Conservation (phyloP, 1,139 yeast species). For the Protomyces pachydermus region DNA sequence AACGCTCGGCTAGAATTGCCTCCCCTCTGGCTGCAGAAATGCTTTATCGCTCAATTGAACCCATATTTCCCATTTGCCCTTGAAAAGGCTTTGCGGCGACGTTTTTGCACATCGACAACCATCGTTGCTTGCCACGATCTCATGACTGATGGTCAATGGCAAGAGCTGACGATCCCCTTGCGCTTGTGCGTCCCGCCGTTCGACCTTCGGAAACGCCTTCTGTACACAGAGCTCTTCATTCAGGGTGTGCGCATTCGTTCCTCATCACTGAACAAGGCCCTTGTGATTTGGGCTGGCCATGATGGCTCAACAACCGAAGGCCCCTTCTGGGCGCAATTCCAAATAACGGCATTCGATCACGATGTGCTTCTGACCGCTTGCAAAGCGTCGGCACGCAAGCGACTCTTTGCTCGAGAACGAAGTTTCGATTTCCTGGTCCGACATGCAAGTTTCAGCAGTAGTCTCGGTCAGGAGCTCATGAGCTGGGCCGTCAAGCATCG, state of each 20-base stretch:
- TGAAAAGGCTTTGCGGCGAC: slow-evolving; percentile 14
- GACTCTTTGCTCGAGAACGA: not conserved
- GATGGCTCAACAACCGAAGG: not conserved
- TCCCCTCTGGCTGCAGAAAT: slow-evolving; percentile 15
- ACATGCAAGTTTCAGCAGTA: not conserved
- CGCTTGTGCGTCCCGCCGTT: not conserved
- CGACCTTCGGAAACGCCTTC: not conserved
- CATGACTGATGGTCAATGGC: not conserved
- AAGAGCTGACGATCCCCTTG: slow-evolving; percentile 6
- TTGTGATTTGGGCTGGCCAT: not conserved
- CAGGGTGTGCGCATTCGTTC: slow-evolving; percentile 1
- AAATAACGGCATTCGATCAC: not conserved
- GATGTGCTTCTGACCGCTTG: slow-evolving; percentile 3
- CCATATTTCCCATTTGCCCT: slow-evolving; percentile 16
- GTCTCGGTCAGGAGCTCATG: slow-evolving; percentile 1
- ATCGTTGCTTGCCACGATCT: slow-evolving; percentile 1
- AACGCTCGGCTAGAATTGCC: not conserved
- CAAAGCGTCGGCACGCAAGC: not conserved
- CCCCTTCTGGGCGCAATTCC: not conserved
- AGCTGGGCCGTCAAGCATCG: not conserved
- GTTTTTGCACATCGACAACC: slow-evolving; percentile 13
- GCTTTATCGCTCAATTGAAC: slow-evolving; percentile 1
- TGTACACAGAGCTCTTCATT: slow-evolving; percentile 3
- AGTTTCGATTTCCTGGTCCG: slow-evolving; percentile 2
- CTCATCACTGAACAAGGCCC: slow-evolving; percentile 9